Evolutionary conservation across 1,284 basidiomycete genomes (phyloP).

Genomic region (Stygiomarasmius scandens): DNA sequence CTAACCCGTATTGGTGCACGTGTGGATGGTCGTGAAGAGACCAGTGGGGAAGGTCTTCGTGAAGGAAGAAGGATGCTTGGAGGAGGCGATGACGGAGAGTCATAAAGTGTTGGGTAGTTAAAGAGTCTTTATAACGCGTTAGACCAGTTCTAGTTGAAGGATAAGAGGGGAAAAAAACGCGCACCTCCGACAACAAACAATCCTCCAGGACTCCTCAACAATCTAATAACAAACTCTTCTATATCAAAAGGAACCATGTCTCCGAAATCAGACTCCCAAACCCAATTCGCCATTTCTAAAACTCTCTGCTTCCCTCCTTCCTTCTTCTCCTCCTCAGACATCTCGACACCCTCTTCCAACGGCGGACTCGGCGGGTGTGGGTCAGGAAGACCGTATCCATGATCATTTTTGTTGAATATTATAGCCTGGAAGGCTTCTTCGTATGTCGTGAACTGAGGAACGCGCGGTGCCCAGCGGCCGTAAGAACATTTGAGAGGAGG

Average conservation of each 20-base stretch:
- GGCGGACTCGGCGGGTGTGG: too few species aligned
- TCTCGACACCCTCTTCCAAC: conserved; percentile 5
- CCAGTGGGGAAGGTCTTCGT: neutral
- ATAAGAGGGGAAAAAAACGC: conserved; percentile 21
- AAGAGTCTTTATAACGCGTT: conserved; percentile 18
- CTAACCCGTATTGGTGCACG: neutral
- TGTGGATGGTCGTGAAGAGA: neutral
- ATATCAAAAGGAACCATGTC: conserved; percentile 24
- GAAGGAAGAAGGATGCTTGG: neutral
- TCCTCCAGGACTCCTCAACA: conserved; percentile 29
- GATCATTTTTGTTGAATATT: conserved; percentile 22
- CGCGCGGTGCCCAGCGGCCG: conserved; percentile 26
- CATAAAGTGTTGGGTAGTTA: neutral
- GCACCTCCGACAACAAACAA: conserved; percentile 29
- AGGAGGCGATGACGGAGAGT: neutral
- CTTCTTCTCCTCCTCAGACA: conserved; percentile 14
- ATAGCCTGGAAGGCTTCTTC: conserved; percentile 23
- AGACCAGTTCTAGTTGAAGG: conserved; percentile 23
- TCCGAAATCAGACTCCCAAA: conserved; percentile 26
- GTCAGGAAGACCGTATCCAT: conserved; percentile 26
- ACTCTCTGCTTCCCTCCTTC: conserved; percentile 25
- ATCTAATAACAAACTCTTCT: conserved; percentile 28
- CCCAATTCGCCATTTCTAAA: conserved; percentile 31
- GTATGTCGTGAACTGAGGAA: conserved; percentile 22
- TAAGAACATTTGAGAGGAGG: conserved; percentile 21